These are phyloP conservation scores for Candida boleticola DNA, from an alignment of 805 yeast species.

Conservation along the genomic window DNA sequence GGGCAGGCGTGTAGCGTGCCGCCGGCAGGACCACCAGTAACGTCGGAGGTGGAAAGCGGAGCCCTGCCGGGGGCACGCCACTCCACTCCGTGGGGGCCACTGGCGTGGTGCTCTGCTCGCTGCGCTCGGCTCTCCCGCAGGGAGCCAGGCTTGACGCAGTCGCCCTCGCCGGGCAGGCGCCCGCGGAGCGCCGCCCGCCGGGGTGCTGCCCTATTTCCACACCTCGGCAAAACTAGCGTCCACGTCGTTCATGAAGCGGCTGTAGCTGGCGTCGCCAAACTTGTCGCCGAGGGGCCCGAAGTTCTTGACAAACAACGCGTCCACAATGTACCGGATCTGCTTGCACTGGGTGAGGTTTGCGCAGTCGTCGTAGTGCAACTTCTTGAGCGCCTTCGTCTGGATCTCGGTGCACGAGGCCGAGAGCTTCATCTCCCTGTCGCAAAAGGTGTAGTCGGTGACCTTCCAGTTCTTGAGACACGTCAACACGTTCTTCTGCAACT, in stretches of 20 bases:
- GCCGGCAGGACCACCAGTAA: too few relatives aligned
- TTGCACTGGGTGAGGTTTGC: conserved; percentile 33
- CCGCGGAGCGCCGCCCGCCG: not conserved
- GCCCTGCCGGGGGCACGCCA: conserved; percentile 1
- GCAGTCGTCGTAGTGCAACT: conserved; percentile 36
- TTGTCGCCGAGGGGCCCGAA: conserved; percentile 23
- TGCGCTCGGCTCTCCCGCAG: conserved; percentile 3
- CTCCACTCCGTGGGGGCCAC: not conserved
- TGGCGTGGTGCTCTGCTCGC: too few relatives aligned
- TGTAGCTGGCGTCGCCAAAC: not conserved
- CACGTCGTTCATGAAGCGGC: not conserved
- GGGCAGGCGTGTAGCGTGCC: too few relatives aligned
- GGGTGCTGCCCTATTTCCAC: not conserved
- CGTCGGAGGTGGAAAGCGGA: too few relatives aligned
- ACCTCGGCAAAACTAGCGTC: not conserved
- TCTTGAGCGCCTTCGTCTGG: conserved; percentile 34
- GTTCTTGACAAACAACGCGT: conserved; percentile 31
- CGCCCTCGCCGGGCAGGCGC: not conserved
- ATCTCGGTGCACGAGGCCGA: conserved; percentile 29
- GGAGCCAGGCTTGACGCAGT: too few relatives aligned
- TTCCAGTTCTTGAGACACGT: conserved; percentile 36
- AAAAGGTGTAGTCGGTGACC: conserved; percentile 24
- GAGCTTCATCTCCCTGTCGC: conserved; percentile 27
- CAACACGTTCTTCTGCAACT: conserved; percentile 33
- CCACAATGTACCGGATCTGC: conserved; percentile 34